These are phyloP conservation scores for Trametes meyenii DNA, from an alignment of 768 basidiomycete genomes.

Conservation along the genomic window DNA sequence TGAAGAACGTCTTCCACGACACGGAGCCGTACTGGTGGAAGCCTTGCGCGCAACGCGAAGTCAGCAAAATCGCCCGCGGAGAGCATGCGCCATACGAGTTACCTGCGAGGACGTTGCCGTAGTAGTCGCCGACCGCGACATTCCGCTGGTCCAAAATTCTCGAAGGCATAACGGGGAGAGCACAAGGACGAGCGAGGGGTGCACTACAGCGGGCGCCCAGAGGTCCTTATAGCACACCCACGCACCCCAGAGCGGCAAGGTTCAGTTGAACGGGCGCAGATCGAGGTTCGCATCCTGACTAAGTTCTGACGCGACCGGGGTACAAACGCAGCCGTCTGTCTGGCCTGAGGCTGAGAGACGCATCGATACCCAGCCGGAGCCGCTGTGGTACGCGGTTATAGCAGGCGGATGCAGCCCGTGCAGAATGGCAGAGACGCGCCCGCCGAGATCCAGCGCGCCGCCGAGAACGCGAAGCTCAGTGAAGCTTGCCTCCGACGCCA, in stretches of 20 bases:
- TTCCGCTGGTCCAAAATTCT: neutral
- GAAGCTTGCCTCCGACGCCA: too few species aligned
- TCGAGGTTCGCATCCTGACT: conserved; percentile 3
- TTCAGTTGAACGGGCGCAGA: neutral
- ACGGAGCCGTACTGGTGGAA: conserved; percentile 18
- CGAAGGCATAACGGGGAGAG: conserved; percentile 2
- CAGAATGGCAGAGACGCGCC: too few species aligned
- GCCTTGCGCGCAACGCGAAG: neutral
- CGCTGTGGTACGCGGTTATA: too few species aligned
- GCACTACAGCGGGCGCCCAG: neutral
- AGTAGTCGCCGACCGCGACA: conserved; percentile 12
- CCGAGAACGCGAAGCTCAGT: too few species aligned
- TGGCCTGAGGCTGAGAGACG: too few species aligned
- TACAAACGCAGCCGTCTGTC: too few species aligned
- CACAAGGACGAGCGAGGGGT: neutral
- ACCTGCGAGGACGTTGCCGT: conserved; percentile 14
- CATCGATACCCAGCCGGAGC: too few species aligned
- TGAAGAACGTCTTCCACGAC: conserved; percentile 11
- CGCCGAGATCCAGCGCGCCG: too few species aligned
- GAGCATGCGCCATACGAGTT: neutral
- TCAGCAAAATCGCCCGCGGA: neutral
- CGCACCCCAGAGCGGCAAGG: neutral
- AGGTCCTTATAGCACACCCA: neutral
- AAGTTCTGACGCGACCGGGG: too few species aligned
- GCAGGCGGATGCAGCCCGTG: too few species aligned